Evolutionary conservation across 495 filamentous ascomycete species (phyloP), one percentile per base, ranked within the genome.

Genomic region (Lasiosphaeria ovina): DNA sequence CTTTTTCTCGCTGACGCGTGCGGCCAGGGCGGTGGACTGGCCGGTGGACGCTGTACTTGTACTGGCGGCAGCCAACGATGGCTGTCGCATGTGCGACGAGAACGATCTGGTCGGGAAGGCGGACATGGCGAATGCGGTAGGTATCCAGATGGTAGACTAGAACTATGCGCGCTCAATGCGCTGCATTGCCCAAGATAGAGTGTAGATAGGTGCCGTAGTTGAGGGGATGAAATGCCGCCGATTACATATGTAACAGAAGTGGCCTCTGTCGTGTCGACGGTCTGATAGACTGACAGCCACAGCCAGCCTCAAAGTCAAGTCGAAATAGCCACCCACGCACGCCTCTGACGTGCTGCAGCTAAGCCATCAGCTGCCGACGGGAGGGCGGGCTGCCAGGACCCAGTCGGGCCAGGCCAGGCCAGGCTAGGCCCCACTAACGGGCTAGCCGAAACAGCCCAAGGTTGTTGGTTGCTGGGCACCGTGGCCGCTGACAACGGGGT

Each of bases 1-100:
- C 72, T 90, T 92, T 77, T 98, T 98, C 69, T 96, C 91, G 54
- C 89, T 88, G 72, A 98, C 92, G 54, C 95, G 88, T 34, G 91
- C 85, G 35, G 89, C 70, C n/a, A 98, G 80, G 33, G 87, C 85
- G 3, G 91, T 87, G 17, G 93, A 92, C 72, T 93, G 92, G 42
- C 89, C 84, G 33, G 77, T 69, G 47, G 80, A 76, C 53, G 75
- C 73, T 11, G 71, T 68, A 60, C 74, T 76, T 11, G 71, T 68
- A 60, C 74, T 76, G 35, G 76, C 73, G 3, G 76, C 72, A 2
- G 81, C 74, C 33, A 79, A 73, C 33, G 87, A 87, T 32, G 81
- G 76, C 62, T 85, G 84, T 44, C 87, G 86, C 65, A 87, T 71
- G 71, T 87, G 83, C 16, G 83, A 81, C 6, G 85, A 76, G 58